Evolutionary conservation across 1,284 basidiomycete genomes (phyloP).

Genomic region (Apiotrichum akiyoshidainum): DNA sequence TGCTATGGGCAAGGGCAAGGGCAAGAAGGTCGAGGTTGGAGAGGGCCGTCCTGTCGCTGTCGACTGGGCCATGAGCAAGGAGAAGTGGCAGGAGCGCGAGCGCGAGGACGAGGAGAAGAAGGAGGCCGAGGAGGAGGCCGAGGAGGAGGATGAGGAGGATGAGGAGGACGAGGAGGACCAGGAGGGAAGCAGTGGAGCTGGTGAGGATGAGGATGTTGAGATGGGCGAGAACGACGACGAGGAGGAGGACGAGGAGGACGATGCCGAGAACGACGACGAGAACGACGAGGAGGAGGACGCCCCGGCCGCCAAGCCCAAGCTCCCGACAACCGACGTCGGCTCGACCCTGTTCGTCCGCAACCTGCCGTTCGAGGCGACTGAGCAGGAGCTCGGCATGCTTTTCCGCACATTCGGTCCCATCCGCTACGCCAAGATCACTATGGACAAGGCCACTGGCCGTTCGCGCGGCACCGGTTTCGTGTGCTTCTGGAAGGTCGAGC

Average conservation of each 20-base stretch:
- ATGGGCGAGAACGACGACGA: conserved; percentile 36
- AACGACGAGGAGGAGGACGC: conserved; percentile 56
- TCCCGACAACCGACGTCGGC: conserved; percentile 76
- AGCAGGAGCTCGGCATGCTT: conserved; percentile 80
- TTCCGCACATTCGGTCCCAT: conserved; percentile 89
- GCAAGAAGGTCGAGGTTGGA: conserved; percentile 48
- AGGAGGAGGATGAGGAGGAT: conserved; percentile 24
- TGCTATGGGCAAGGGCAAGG: conserved; percentile 48
- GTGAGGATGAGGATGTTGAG: conserved; percentile 29
- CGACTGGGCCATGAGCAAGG: conserved; percentile 94
- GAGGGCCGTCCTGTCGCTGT: conserved; percentile 77
- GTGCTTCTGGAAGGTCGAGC: conserved; percentile 92
- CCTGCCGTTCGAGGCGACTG: conserved; percentile 85
- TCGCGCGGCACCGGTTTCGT: conserved; percentile 94
- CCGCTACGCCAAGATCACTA: conserved; percentile 86
- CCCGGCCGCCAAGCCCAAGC: conserved; percentile 63
- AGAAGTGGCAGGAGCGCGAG: conserved; percentile 76
- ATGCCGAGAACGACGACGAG: conserved; percentile 41
- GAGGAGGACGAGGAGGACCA: conserved; percentile 55
- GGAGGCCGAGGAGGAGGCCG: conserved; percentile 51
- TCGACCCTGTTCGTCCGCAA: conserved; percentile 95
- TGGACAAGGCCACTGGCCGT: conserved; percentile 77
- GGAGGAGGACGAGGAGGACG: conserved; percentile 55
- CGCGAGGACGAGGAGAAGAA: conserved; percentile 55
- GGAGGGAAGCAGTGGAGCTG: conserved; percentile 26